phyloP scores from a whole-genome alignment of 139 green algal genomes.

The Chlorella sp. region DNA sequence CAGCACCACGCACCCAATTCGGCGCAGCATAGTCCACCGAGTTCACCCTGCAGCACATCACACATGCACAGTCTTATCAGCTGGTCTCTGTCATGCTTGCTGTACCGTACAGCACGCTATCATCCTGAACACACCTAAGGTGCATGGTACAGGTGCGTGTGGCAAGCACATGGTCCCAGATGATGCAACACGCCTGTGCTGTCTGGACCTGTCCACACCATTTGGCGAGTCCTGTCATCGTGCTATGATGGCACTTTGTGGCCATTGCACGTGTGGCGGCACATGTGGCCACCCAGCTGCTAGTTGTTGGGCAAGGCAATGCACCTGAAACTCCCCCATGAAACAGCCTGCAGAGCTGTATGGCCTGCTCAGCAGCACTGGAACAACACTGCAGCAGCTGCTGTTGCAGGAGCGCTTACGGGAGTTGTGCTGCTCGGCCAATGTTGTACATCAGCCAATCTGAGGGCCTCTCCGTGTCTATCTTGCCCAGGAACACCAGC shows the following conservation, averaged over 20 bases:
- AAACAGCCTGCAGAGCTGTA: neutral
- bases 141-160: too few relatives aligned
- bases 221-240: too few relatives aligned
- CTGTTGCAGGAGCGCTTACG: conserved; percentile 8
- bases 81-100: neutral
- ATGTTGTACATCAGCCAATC: conserved; percentile 58
- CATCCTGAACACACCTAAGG: too few relatives aligned
- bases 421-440: conserved; percentile 2
- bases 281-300: neutral
- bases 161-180: too few relatives aligned
- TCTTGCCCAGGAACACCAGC: conserved; percentile 67
- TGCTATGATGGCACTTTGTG: too few relatives aligned
- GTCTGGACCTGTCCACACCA: too few relatives aligned
- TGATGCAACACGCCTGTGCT: too few relatives aligned
- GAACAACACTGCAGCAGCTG: too few relatives aligned
- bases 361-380: neutral
- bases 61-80: neutral
- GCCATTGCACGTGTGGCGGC: too few relatives aligned
- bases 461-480: conserved; percentile 63
- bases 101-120: too few relatives aligned
- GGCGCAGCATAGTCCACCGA: conserved; percentile 8
- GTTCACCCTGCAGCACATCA: neutral
- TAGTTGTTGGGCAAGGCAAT: neutral
- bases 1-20: neutral
- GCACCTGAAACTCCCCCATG: neutral